Evolutionary conservation across 192 early-diverging fungal species (phyloP).

Genomic region (Coemansia sp.): DNA sequence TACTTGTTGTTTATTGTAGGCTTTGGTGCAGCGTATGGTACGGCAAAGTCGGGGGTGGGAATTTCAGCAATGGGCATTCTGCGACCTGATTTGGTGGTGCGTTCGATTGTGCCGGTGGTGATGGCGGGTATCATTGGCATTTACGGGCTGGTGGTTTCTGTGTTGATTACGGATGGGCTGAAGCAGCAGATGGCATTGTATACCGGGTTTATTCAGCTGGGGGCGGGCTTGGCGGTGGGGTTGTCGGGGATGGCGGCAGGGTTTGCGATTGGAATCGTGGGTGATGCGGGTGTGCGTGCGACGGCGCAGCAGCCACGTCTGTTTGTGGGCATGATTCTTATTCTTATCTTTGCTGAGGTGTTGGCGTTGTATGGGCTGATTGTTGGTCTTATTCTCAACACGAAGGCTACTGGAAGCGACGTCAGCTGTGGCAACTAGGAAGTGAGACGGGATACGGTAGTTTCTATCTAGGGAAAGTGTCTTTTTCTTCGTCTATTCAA

Average conservation of each 20-base stretch:
- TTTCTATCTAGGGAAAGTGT: too few relatives aligned
- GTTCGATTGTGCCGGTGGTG: slow-evolving; percentile 86
- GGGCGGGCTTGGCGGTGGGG: slow-evolving; percentile 75
- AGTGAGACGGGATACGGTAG: too few relatives aligned
- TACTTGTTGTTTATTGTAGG: slow-evolving; percentile 37
- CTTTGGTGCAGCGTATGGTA: slow-evolving; percentile 89
- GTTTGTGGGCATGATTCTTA: slow-evolving; percentile 82
- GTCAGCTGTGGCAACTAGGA: slow-evolving; percentile 44
- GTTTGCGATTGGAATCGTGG: slow-evolving; percentile 87
- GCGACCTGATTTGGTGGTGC: slow-evolving; percentile 84
- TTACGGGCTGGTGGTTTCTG: slow-evolving; percentile 96
- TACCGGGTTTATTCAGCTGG: slow-evolving; percentile 75
- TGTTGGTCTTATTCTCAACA: slow-evolving; percentile 80
- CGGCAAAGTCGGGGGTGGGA: slow-evolving; percentile 86
- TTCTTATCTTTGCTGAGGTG: slow-evolving; percentile 87
- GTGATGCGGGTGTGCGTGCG: slow-evolving; percentile 81
- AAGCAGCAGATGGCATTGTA: slow-evolving; percentile 66
- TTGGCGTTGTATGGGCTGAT: slow-evolving; percentile 83
- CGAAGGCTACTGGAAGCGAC: slow-evolving; percentile 55
- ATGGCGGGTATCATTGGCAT: slow-evolving; percentile 99
- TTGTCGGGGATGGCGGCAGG: slow-evolving; percentile 82
- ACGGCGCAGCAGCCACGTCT: slow-evolving; percentile 73
- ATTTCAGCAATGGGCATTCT: slow-evolving; percentile 81
- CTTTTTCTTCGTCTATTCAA: neutral
- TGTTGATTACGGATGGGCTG: slow-evolving; percentile 76